Evolutionary conservation across 2,329 filamentous ascomycete species (phyloP), one percentile per base, ranked within the genome.

Genomic region (Elsinoe ampelina): DNA sequence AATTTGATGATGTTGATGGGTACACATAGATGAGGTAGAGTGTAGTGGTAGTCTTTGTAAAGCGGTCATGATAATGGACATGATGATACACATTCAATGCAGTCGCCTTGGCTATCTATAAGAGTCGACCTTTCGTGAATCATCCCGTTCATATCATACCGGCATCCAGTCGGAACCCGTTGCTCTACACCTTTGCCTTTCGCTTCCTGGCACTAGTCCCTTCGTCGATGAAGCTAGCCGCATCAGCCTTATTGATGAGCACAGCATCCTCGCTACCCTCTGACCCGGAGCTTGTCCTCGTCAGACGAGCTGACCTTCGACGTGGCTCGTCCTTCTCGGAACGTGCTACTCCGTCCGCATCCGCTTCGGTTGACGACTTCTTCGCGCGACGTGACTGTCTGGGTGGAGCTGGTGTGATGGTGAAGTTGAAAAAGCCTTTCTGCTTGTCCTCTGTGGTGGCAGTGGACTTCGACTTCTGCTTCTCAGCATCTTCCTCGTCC

Each of bases 251-350:
- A 11, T 52, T 56, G 12, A 60, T 52, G 15, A 60, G 48, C 8
- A 60, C 57, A 17, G 54, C 59, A 32, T 61, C 55, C 10, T 59
- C 59, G 17, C 48, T 52, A 19, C 48, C 48, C n/a, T 52, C 48
- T 6, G 34, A 52, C 3, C 48, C 48, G 2, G 48, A 52, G 11
- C 48, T 39, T 3, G 34, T 20, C 17, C 48, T 38, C 2, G 48
- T 17, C 15, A 52, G 35, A 13, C 43, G 59, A 55, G 13, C 56
- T 42, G 55, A 41, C 12, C 43, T 35, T 17, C 43, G 42, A 5
- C 32, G 19, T 8, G 55, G 8, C n/a, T 36, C 55, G n/a, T 57
- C 54, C 12, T 57, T 50, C 26, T 59, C 54, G 1, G 52, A 41
- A n/a, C 4, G 19, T 15, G 35, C 36, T 1, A 15, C 38, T 35